phyloP scores from a whole-genome alignment of 2,329 filamentous ascomycete species.

The Penicillium freii region DNA sequence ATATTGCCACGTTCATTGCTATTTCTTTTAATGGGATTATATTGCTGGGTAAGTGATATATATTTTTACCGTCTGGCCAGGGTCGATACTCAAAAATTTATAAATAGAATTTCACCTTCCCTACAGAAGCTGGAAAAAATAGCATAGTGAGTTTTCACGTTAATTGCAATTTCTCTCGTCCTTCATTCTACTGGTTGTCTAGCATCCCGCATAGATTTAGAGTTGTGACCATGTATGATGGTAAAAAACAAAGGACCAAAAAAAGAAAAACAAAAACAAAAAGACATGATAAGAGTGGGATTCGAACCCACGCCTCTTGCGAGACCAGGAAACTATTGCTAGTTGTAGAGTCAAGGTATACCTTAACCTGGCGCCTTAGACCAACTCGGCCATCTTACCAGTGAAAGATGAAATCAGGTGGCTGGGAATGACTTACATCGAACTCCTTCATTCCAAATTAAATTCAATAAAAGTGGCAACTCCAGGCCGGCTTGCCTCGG shows the following conservation, averaged over 20 bases:
- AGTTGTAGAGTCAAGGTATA: constrained; percentile 23
- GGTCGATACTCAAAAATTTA: not conserved
- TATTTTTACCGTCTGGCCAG: not conserved
- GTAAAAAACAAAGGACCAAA: too few relatives aligned
- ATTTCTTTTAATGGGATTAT: not conserved
- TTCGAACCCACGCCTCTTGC: constrained; percentile 13
- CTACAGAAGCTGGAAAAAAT: not conserved
- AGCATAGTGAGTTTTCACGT: not conserved
- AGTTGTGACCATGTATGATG: not conserved
- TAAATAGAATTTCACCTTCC: not conserved
- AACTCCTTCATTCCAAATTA: not conserved
- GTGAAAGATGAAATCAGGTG: accelerated
- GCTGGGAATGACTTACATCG: accelerated
- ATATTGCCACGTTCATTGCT: not conserved
- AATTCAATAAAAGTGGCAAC: not conserved
- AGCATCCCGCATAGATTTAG: not conserved
- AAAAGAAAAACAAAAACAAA: not conserved
- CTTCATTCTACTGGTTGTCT: not conserved
- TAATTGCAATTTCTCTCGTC: not conserved
- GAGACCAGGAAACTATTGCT: constrained; percentile 13
- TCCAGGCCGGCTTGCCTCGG: constrained; percentile 1
- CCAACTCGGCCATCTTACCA: constrained; percentile 40
- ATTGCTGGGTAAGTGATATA: not conserved
- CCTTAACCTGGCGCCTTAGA: constrained; percentile 39
- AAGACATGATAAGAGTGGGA: constrained; percentile 10